Evolutionary conservation across 2,329 filamentous ascomycete genomes (phyloP).

Genomic region (Macrophomina tecta): DNA sequence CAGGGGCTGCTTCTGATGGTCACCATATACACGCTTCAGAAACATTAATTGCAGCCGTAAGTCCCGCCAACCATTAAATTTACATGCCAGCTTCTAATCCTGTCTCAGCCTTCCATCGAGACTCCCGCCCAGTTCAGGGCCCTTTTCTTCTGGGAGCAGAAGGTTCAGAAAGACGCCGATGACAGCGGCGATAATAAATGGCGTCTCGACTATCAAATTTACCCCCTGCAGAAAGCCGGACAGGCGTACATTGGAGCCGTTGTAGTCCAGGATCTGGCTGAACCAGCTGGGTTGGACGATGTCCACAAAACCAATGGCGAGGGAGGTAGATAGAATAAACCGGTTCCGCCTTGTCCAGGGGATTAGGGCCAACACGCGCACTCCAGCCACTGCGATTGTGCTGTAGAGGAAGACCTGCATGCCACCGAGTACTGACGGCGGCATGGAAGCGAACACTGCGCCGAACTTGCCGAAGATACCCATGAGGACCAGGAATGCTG

Average conservation of each 20-base stretch:
- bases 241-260: slow-evolving; percentile 44
- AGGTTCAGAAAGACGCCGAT: slow-evolving; percentile 49
- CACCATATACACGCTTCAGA: neutral
- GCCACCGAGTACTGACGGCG: slow-evolving; percentile 51
- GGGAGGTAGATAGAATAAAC: slow-evolving; percentile 38
- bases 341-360: slow-evolving; percentile 38
- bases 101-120: slow-evolving; percentile 27
- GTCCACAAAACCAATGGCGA: slow-evolving; percentile 44
- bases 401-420: slow-evolving; percentile 49
- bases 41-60: neutral
- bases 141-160: slow-evolving; percentile 45
- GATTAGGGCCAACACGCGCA: slow-evolving; percentile 38
- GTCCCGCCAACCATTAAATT: neutral
- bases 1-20: no score
- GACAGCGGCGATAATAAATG: slow-evolving; percentile 49
- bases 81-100: neutral
- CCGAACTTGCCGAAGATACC: slow-evolving; percentile 39
- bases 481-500: slow-evolving; percentile 38
- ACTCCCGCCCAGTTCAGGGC: neutral
- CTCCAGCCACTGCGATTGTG: slow-evolving; percentile 38
- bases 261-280: slow-evolving; percentile 46
- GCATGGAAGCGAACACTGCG: slow-evolving; percentile 39
- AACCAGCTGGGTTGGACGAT: slow-evolving; percentile 50
- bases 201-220: slow-evolving; percentile 50
- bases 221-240: slow-evolving; percentile 50